Conservation (phyloP, 768 basidiomycete species). For the Trametes cubensis region DNA sequence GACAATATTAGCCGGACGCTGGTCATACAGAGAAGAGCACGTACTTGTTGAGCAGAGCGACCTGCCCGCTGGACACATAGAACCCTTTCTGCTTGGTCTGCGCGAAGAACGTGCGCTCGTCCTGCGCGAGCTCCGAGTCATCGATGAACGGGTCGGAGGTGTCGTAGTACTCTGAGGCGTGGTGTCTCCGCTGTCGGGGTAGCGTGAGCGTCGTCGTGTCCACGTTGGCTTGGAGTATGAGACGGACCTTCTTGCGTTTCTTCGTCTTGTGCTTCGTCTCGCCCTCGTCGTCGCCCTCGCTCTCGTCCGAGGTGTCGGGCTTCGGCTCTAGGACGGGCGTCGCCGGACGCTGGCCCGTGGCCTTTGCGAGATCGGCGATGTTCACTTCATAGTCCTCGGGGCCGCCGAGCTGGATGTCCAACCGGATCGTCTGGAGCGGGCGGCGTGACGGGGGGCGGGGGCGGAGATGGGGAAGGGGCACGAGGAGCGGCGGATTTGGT, state of each 20-base stretch:
- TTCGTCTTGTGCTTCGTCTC: constrained; percentile 38
- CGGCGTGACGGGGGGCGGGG: constrained; percentile 46
- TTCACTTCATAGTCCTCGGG: constrained; percentile 78
- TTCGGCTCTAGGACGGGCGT: constrained; percentile 51
- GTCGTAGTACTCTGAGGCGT: constrained; percentile 84
- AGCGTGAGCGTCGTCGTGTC: constrained; percentile 13
- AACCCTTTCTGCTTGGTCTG: constrained; percentile 93
- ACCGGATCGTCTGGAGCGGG: constrained; percentile 63
- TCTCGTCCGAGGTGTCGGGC: constrained; percentile 56
- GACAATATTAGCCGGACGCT: background rate
- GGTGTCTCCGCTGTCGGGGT: constrained; percentile 47
- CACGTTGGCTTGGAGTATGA: background rate
- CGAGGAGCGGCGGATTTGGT: constrained; percentile 47
- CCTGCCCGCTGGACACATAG: constrained; percentile 87
- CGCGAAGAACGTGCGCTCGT: constrained; percentile 88
- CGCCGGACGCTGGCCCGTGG: constrained; percentile 63
- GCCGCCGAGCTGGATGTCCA: constrained; percentile 71
- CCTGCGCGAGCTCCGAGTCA: constrained; percentile 89
- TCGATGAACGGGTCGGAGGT: constrained; percentile 93
- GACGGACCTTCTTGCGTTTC: constrained; percentile 33
- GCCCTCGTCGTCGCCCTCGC: constrained; percentile 44
- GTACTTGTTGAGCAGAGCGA: constrained; percentile 77
- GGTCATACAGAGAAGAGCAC: constrained; percentile 29
- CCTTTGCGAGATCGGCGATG: constrained; percentile 57
- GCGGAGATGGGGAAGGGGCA: constrained; percentile 62